Percentiles rank a stretch among this genome's conserved stretches.
These are phyloP conservation scores for Lentinula edodes DNA, from an alignment of 768 basidiomycete genomes.

Conservation along the genomic window DNA sequence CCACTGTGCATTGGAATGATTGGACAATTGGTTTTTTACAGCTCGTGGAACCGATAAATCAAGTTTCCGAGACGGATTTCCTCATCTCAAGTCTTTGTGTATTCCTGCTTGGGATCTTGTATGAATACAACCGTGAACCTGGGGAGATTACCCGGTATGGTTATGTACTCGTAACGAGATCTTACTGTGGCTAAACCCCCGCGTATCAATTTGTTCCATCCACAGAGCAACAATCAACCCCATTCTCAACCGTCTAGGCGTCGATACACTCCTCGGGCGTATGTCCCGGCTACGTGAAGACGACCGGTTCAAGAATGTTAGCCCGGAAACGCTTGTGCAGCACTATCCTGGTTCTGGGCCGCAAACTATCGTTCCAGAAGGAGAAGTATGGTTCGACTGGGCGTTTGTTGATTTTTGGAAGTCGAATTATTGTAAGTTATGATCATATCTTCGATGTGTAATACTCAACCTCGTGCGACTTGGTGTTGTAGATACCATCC, in stretches of 20 bases:
- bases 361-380: constrained; percentile 48
- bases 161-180: too few species aligned
- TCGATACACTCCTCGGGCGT: constrained; percentile 82
- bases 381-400: constrained; percentile 98
- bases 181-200: too few species aligned
- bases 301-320: constrained; percentile 85
- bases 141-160: constrained; percentile 89
- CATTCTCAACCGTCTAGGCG: constrained; percentile 84
- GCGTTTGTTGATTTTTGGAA: constrained; percentile 98
- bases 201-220: not conserved
- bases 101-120: constrained; percentile 89
- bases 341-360: constrained; percentile 27
- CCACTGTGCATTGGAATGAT: too few species aligned
- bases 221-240: constrained; percentile 78
- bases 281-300: constrained; percentile 89
- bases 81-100: constrained; percentile 87
- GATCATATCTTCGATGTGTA: not conserved
- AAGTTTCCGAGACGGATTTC: constrained; percentile 78
- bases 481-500: constrained; percentile 55
- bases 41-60: constrained; percentile 95
- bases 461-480: not conserved
- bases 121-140: constrained; percentile 94
- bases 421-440: constrained; percentile 83
- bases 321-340: constrained; percentile 77
- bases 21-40: constrained; percentile 20